These are phyloP conservation scores for Tylopilus balloui DNA, from an alignment of 768 basidiomycete species.

Conservation along the genomic window DNA sequence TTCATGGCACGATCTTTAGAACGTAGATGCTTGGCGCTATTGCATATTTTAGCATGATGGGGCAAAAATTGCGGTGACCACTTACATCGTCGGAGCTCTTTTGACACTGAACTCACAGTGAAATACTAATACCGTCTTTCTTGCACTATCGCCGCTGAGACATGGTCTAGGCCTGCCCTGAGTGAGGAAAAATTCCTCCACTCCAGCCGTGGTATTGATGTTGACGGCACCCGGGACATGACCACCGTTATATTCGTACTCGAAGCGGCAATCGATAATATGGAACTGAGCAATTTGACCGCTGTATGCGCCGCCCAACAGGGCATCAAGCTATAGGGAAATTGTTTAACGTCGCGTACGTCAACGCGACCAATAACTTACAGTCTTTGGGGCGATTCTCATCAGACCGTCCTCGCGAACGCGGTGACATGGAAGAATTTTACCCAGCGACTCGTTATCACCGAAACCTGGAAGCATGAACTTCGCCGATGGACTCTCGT, in stretches of 20 bases:
- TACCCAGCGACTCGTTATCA: slow-evolving; percentile 89
- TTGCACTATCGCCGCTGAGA: slow-evolving; percentile 64
- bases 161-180: slow-evolving; percentile 58
- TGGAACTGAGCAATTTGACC: slow-evolving; percentile 62
- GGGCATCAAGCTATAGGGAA: slow-evolving; percentile 58
- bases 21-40: slow-evolving; percentile 89
- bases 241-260: slow-evolving; percentile 92
- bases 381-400: slow-evolving; percentile 78
- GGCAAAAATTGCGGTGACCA: not conserved
- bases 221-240: slow-evolving; percentile 92
- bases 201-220: slow-evolving; percentile 71
- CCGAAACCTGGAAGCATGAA: slow-evolving; percentile 72
- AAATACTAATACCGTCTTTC: slow-evolving; percentile 87
- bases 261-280: slow-evolving; percentile 95
- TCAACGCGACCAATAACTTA: slow-evolving; percentile 36
- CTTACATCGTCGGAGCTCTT: slow-evolving; percentile 93
- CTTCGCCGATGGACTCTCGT: slow-evolving; percentile 56
- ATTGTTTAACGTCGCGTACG: not conserved
- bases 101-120: slow-evolving; percentile 98
- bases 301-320: slow-evolving; percentile 73
- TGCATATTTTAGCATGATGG: slow-evolving; percentile 2
- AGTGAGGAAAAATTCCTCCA: slow-evolving; percentile 80
- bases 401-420: slow-evolving; percentile 95
- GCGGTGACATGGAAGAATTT: slow-evolving; percentile 89
- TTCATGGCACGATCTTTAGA: slow-evolving; percentile 87